These are phyloP conservation scores for Collybia sp. DNA, from an alignment of 768 basidiomycete genomes.

Conservation along the genomic window DNA sequence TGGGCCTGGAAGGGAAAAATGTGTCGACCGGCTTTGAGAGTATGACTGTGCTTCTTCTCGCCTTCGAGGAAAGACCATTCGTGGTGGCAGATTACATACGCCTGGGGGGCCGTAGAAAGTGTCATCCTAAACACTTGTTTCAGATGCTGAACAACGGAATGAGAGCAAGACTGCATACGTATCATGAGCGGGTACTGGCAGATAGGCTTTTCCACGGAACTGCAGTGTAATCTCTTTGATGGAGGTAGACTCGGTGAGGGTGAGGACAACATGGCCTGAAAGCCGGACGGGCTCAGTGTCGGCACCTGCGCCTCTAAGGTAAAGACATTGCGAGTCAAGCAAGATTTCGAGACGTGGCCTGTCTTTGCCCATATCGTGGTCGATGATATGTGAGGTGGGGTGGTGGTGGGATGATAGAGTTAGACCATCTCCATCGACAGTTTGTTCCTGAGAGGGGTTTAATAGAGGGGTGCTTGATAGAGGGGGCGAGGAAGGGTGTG, in stretches of 20 bases:
- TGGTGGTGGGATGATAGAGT: neutral
- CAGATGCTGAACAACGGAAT: conserved; percentile 3
- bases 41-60: conserved; percentile 72
- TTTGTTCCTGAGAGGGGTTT: too few species aligned
- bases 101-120: conserved; percentile 40
- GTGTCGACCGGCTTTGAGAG: conserved; percentile 94
- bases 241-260: conserved; percentile 77
- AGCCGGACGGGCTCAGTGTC: conserved; percentile 82
- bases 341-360: conserved; percentile 68
- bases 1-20: conserved; percentile 89
- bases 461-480: neutral
- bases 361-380: conserved; percentile 36
- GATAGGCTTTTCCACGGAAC: conserved; percentile 76
- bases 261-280: conserved; percentile 76
- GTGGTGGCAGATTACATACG: conserved; percentile 69
- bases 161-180: conserved; percentile 38
- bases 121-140: conserved; percentile 26
- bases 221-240: conserved; percentile 82
- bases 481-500: conserved; percentile 5
- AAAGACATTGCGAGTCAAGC: conserved; percentile 65
- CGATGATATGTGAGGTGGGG: conserved; percentile 3
- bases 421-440: too few species aligned
- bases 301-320: conserved; percentile 73
- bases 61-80: conserved; percentile 94
- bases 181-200: conserved; percentile 55